Evolutionary conservation across 164 flowering plant genomes (phyloP).

Genomic region (grape (Vitis vinifera)): DNA sequence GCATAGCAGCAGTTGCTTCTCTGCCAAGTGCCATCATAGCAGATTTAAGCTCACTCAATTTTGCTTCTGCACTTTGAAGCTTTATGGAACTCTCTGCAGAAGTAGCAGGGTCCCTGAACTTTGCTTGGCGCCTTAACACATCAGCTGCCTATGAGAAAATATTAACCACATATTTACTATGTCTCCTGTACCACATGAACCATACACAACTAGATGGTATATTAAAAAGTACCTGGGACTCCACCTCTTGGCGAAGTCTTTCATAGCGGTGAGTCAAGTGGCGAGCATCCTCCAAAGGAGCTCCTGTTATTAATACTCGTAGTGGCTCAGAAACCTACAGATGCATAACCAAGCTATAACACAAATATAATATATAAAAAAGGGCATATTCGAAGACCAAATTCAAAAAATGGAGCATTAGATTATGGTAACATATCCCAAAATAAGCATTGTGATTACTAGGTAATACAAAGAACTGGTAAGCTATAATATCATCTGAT

Average conservation of each 20-base stretch:
- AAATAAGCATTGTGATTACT: not conserved
- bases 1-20: constrained; percentile 77
- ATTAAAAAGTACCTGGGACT: constrained; percentile 55
- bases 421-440: not conserved
- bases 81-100: constrained; percentile 46
- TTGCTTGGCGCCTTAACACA: constrained; percentile 53
- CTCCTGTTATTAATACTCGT: constrained; percentile 52
- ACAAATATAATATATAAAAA: constrained; percentile 8
- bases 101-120: constrained; percentile 43
- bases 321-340: constrained; percentile 68
- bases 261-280: constrained; percentile 64
- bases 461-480: not conserved
- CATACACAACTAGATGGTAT: constrained; percentile 3
- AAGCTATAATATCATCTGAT: not conserved
- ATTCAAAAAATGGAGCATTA: not conserved
- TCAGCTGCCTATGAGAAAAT: constrained; percentile 53
- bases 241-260: constrained; percentile 62
- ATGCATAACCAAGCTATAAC: constrained; percentile 14
- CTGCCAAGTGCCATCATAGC: constrained; percentile 51
- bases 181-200: not conserved
- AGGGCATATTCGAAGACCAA: not conserved
- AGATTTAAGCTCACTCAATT: constrained; percentile 56
- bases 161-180: constrained; percentile 11
- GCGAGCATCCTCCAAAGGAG: constrained; percentile 81
- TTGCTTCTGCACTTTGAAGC: constrained; percentile 64